Evolutionary conservation across 257 asterid genomes (phyloP), one percentile per base, ranked within the genome.

Genomic region (Fraxinus cuspidata): DNA sequence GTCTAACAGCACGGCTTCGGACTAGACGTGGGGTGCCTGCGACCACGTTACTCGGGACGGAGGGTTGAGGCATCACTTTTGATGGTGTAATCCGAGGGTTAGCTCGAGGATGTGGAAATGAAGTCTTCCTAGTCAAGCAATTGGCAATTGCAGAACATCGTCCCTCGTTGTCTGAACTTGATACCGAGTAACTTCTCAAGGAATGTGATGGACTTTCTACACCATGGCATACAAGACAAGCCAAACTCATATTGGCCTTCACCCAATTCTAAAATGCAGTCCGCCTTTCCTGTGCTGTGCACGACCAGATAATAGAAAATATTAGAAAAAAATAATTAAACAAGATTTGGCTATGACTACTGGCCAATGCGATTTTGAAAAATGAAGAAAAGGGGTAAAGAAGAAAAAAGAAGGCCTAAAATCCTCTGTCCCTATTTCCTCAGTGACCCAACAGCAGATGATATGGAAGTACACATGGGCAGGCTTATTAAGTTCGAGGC

Each of bases 151-250:
- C 85, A 1, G 91, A 88, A 76, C 98, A 93, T 85, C 94, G 87
- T 67, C 96, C 96, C 42, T 91, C 98, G 4, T 89, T 93, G 85
- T 93, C 96, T 16, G 97, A 88, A 81, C 98, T 93, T 18, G 98
- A 93, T 23, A 91, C 87, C 0, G 98, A 93, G 91, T 89, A 91
- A 74, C 98, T 93, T 85, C 98, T 84, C 84, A 93, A 88, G 42
- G 98, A 93, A 56, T 87, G 98, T 32, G 97, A 89, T 28, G 98
- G 98, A 71, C 98, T 93, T 75, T 93, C 97, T 49, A 93, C 96
- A 35, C 90, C 84, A 72, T 90, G 97, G 93, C 98, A 93, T 82
- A 90, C 97, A 1, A 93, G 91, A 79, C 98, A 93, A 83, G 94
- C 96, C 92, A 90, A 90, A 89, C 94, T 93, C 98, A 93, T 91